Conservation (phyloP, 1,284 basidiomycete species). For the Macrocybe sp. region DNA sequence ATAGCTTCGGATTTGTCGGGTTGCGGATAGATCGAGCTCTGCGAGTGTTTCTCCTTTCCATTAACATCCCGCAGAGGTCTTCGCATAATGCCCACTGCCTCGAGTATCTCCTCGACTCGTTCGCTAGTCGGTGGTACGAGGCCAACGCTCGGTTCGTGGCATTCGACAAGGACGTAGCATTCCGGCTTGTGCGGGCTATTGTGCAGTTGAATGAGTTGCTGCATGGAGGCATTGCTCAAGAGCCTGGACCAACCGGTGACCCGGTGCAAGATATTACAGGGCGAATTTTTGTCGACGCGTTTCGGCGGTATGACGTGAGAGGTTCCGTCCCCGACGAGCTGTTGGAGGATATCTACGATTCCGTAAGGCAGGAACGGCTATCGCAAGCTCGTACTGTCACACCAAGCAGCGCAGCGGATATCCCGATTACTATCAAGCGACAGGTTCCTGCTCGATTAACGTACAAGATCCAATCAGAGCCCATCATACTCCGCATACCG, state of each 20-base stretch:
- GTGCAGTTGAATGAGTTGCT: slow-evolving; percentile 84
- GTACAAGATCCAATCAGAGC: slow-evolving; percentile 81
- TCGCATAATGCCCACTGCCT: slow-evolving; percentile 41
- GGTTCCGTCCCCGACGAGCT: slow-evolving; percentile 68
- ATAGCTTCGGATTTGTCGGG: slow-evolving; percentile 80
- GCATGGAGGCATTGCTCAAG: slow-evolving; percentile 59
- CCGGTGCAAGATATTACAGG: slow-evolving; percentile 60
- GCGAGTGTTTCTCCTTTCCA: slow-evolving; percentile 80
- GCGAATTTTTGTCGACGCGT: slow-evolving; percentile 77
- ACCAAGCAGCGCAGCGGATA: slow-evolving; percentile 36
- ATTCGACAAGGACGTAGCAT: slow-evolving; percentile 75
- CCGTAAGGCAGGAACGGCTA: slow-evolving; percentile 68
- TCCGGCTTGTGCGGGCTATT: slow-evolving; percentile 78
- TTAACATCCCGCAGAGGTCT: slow-evolving; percentile 62
- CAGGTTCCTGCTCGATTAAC: slow-evolving; percentile 74
- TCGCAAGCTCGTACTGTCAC: slow-evolving; percentile 61
- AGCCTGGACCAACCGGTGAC: slow-evolving; percentile 58
- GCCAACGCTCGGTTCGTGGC: slow-evolving; percentile 78
- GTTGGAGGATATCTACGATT: slow-evolving; percentile 73
- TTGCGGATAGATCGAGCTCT: slow-evolving; percentile 87
- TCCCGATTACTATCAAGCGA: slow-evolving; percentile 65
- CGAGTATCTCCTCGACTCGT: slow-evolving; percentile 76
- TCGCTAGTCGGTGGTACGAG: slow-evolving; percentile 86
- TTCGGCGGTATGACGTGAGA: slow-evolving; percentile 69
- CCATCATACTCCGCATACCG: slow-evolving; percentile 79